Conservation (phyloP, 768 basidiomycete species). For the Lentinula guzmanii region DNA sequence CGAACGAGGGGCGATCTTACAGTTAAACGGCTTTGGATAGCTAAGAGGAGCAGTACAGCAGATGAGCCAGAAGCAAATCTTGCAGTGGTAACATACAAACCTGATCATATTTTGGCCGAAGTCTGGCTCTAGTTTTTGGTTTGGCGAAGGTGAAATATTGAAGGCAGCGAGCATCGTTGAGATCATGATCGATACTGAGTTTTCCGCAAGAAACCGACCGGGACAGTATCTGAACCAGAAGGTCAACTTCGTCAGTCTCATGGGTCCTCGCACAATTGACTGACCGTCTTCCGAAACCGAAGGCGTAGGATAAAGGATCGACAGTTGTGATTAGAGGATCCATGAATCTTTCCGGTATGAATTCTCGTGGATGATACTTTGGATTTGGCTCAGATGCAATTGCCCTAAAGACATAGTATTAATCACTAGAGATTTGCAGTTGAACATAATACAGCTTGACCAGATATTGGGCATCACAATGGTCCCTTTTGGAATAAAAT, state of each 20-base stretch:
- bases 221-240: not conserved
- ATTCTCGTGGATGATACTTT: not conserved
- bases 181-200: not conserved
- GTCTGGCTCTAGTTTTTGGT: not conserved
- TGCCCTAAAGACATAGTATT: not conserved
- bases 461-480: conserved; percentile 7
- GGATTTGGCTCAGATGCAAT: not conserved
- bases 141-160: not conserved
- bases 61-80: not conserved
- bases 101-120: not conserved
- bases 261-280: not conserved
- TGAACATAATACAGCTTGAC: conserved; percentile 11
- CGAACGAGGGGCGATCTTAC: not conserved
- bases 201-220: not conserved
- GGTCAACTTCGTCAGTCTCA: not conserved
- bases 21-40: not conserved
- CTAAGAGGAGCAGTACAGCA: not conserved
- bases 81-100: not conserved
- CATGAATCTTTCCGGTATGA: conserved; percentile 1
- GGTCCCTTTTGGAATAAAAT: conserved; percentile 2
- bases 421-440: not conserved
- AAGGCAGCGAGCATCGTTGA: not conserved
- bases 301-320: conserved; percentile 13
- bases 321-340: not conserved
- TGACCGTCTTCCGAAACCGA: conserved; percentile 22